Evolutionary conservation across 441 rosid genomes (phyloP).

Genomic region (Gossypium trilobum): DNA sequence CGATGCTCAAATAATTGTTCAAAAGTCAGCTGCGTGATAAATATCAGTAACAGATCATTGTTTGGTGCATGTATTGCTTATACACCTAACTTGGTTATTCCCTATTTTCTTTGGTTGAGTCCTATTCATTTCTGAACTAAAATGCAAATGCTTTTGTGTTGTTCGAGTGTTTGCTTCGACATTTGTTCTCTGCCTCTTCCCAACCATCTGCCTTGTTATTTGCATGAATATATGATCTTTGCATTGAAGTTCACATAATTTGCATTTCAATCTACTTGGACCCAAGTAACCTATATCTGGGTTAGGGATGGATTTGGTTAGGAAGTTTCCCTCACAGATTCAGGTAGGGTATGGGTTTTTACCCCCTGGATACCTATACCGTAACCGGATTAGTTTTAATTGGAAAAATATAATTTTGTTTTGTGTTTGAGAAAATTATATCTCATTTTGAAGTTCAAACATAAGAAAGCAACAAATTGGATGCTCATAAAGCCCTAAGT

Average conservation of each 20-base stretch:
- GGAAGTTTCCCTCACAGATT: too few relatives aligned
- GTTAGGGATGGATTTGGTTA: not conserved
- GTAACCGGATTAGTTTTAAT: too few relatives aligned
- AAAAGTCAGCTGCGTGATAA: not conserved
- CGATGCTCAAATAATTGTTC: not conserved
- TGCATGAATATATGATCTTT: not conserved
- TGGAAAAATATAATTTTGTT: too few relatives aligned
- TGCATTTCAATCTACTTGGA: too few relatives aligned
- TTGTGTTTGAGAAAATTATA: too few relatives aligned
- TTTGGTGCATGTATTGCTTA: not conserved
- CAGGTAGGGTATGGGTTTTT: too few relatives aligned
- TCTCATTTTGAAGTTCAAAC: too few relatives aligned
- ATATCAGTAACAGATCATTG: not conserved
- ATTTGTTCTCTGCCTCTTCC: slow-evolving; percentile 1
- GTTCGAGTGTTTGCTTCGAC: not conserved
- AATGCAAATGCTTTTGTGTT: not conserved
- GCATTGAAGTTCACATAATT: too few relatives aligned
- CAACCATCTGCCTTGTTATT: not conserved
- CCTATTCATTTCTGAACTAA: not conserved
- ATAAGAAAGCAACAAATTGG: too few relatives aligned
- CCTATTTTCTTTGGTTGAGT: not conserved
- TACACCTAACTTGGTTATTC: not conserved
- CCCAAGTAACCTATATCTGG: too few relatives aligned
- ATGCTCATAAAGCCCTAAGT: too few relatives aligned
- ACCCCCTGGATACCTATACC: too few relatives aligned